Conservation (phyloP, 2,329 filamentous ascomycete genomes). For the Fusarium sp. region DNA sequence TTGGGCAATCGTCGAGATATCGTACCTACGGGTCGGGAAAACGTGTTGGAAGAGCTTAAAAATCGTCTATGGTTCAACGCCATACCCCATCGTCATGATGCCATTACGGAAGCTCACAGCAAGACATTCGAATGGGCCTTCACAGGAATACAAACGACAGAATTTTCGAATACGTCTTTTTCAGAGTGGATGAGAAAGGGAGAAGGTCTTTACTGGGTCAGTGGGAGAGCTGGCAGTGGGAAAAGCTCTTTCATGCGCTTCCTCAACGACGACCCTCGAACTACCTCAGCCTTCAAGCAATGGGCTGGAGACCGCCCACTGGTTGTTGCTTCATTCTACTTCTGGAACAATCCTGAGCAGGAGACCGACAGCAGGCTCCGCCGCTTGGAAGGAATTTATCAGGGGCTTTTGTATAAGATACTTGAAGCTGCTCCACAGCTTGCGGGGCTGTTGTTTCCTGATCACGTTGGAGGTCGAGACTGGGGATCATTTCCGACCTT, state of each 20-base stretch:
- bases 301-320: not conserved
- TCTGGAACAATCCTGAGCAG: not conserved
- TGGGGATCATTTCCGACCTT: not conserved
- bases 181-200: not conserved
- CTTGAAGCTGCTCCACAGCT: not conserved
- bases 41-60: not conserved
- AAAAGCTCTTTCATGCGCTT: slow-evolving; percentile 3
- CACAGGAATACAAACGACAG: not conserved
- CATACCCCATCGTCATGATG: slow-evolving; percentile 1
- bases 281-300: not conserved
- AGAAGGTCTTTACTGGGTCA: slow-evolving; percentile 1
- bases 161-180: not conserved
- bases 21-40: not conserved
- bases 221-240: not conserved
- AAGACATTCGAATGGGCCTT: not conserved
- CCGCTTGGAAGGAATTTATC: not conserved
- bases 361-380: not conserved
- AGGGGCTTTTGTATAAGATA: not conserved
- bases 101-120: not conserved
- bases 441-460: not conserved
- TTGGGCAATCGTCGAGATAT: not conserved
- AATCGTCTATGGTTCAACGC: slow-evolving; percentile 4
- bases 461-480: not conserved
- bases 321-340: not conserved
- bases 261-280: slow-evolving; percentile 5